Evolutionary conservation across 768 basidiomycete genomes (phyloP), one percentile per base, ranked within the genome.

Genomic region (Chiua virens): DNA sequence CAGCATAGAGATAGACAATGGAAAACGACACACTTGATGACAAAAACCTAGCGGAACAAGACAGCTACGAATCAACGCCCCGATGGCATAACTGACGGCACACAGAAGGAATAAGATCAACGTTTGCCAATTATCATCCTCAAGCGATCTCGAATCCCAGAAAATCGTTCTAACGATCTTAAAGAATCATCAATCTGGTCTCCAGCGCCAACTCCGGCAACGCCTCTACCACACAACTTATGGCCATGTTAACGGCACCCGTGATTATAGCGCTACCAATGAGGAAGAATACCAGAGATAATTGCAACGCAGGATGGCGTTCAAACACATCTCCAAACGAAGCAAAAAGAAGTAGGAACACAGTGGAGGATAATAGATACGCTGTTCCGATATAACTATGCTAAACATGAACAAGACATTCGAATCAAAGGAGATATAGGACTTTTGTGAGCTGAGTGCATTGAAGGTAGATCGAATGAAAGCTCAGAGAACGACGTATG

Each of bases 41-140:
- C 79, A 52, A 80, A 81, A 15, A 81, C 73, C 80, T 78, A 81
- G 18, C 80, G 72, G 61, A 77, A 80, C 42, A 61, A 74, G 8
- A 71, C 59, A 1, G 61, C 54, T 3, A 73, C 61, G 11, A 80
- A 79, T 71, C 39, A 73, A 58, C 0, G 79, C 79, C 3, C 79
- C 79, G 7, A 73, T 42, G 25, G 62, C 63, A 45, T 65, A 80
- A 2, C 79, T 77, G 40, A 76, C 48, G 0, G 68, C 47, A 59
- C 77, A 80, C 4, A 80, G 66, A 5, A 77, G 30, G 54, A 77
- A 73, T n/a, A 78, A 28, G 41, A 72, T 58, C 7, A 71, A 60
- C 41, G 67, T 68, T 54, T 80, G 78, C 50, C 68, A 49, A 43
- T 73, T 79, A 49, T 77, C 78, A 38, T 66, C 45, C 39, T 79